Percentiles rank a stretch among this genome's conserved stretches.
These are phyloP conservation scores for Ascochyta rabiei DNA, from an alignment of 2,329 filamentous ascomycete species.

Conservation along the genomic window DNA sequence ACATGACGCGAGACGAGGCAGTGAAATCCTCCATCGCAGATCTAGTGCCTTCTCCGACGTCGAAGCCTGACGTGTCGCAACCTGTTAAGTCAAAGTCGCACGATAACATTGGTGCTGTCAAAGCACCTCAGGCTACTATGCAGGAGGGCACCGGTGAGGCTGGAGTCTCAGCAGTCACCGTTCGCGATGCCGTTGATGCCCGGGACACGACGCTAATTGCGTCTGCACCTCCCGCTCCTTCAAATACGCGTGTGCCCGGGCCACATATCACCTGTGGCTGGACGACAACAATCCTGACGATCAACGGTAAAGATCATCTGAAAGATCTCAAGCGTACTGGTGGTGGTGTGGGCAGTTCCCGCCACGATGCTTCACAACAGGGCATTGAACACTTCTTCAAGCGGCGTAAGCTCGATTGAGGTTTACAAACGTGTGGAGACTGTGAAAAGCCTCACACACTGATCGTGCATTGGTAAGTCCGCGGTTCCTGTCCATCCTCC, in stretches of 20 bases:
- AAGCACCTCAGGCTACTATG: background rate
- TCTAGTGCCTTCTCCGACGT: background rate
- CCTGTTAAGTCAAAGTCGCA: background rate
- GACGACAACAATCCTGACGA: slow-evolving; percentile 60
- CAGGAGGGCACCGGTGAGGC: too few species aligned
- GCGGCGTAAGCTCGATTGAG: slow-evolving; percentile 54
- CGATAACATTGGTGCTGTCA: background rate
- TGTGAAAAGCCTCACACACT: background rate
- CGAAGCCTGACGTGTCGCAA: background rate
- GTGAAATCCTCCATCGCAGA: background rate
- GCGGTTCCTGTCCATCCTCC: slow-evolving; percentile 7
- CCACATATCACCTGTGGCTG: slow-evolving; percentile 43
- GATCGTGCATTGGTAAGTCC: slow-evolving; percentile 29
- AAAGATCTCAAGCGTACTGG: slow-evolving; percentile 76
- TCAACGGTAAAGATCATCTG: slow-evolving; percentile 77
- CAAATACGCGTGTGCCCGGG: background rate
- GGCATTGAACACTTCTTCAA: slow-evolving; percentile 81
- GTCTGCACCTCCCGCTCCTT: background rate
- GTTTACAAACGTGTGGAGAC: background rate
- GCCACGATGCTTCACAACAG: slow-evolving; percentile 76
- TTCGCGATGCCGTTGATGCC: background rate
- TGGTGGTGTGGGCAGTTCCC: slow-evolving; percentile 80
- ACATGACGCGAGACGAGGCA: slow-evolving; percentile 28
- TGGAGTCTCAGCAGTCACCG: background rate
- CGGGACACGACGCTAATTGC: background rate